Percentiles rank a stretch among this genome's conserved stretches.
phyloP scores from a whole-genome alignment of 1,139 yeast species.

The Scheffersomyces illinoinensis region DNA sequence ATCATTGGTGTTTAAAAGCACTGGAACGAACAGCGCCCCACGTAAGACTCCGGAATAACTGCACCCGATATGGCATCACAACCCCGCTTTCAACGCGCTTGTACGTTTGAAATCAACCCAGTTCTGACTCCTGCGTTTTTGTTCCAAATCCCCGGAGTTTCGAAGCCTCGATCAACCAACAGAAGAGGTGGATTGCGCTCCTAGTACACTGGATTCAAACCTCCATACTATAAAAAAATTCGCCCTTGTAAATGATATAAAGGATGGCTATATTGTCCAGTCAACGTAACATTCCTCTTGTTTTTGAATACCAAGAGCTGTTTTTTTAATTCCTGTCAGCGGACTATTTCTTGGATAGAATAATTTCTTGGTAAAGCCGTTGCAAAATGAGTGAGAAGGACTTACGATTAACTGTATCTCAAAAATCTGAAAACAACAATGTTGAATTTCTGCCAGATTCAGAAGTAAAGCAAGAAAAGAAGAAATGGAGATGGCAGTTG shows the following conservation, averaged over 20 bases:
- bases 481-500: conserved; percentile 23
- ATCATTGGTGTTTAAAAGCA: not conserved
- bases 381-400: not conserved
- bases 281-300: not conserved
- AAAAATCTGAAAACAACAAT: not conserved
- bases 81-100: not conserved
- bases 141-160: not conserved
- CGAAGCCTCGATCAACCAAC: not conserved
- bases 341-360: not conserved
- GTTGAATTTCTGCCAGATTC: not conserved
- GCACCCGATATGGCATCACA: not conserved
- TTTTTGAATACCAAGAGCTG: not conserved
- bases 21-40: not conserved
- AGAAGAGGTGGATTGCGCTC: not conserved
- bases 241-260: not conserved
- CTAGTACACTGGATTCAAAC: too few species aligned
- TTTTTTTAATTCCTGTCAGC: not conserved
- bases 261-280: not conserved
- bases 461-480: not conserved
- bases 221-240: too few species aligned
- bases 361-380: not conserved
- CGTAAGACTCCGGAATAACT: not conserved
- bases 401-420: not conserved
- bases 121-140: not conserved
- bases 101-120: not conserved